phyloP scores from a whole-genome alignment of 2,329 filamentous ascomycete genomes.

The Pseudogymnoascus verrucosus region DNA sequence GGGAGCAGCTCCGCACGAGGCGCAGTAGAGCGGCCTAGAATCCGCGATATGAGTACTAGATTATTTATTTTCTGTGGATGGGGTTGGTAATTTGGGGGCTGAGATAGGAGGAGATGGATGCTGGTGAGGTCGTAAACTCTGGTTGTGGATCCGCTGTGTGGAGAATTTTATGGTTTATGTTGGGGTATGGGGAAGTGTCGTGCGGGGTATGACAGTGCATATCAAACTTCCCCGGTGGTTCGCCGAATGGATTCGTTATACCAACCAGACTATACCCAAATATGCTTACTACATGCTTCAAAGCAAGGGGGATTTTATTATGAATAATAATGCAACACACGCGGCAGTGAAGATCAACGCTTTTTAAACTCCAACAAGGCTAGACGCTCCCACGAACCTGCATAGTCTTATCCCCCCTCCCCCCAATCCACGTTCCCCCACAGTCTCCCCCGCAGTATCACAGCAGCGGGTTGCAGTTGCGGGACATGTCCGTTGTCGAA shows the following conservation, averaged over 20 bases:
- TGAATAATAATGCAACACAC: neutral
- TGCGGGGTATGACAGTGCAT: conserved; percentile 1
- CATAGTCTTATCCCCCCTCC: neutral
- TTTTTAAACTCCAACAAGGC: neutral
- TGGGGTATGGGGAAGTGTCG: neutral
- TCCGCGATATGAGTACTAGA: neutral
- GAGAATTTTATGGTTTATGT: neutral
- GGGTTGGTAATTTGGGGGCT: neutral
- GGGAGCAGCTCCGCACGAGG: neutral
- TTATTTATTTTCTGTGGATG: neutral
- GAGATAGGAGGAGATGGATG: neutral
- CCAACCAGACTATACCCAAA: neutral
- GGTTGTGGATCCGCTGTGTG: neutral
- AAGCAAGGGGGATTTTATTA: neutral
- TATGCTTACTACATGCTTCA: neutral
- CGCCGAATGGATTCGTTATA: neutral
- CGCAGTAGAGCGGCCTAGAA: neutral
- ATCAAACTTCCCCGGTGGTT: neutral
- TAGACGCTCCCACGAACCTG: neutral
- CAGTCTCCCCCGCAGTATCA: neutral
- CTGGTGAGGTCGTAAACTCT: neutral
- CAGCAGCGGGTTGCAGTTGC: neutral
- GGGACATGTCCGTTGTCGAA: neutral
- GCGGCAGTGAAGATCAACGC: neutral
- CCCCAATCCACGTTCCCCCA: neutral